A percentile compares a stretch with the other conserved stretches of the same genome.
Evolutionary conservation across 306 rosid species (phyloP).

Genomic region (Amphicarpaea edgeworthii): DNA sequence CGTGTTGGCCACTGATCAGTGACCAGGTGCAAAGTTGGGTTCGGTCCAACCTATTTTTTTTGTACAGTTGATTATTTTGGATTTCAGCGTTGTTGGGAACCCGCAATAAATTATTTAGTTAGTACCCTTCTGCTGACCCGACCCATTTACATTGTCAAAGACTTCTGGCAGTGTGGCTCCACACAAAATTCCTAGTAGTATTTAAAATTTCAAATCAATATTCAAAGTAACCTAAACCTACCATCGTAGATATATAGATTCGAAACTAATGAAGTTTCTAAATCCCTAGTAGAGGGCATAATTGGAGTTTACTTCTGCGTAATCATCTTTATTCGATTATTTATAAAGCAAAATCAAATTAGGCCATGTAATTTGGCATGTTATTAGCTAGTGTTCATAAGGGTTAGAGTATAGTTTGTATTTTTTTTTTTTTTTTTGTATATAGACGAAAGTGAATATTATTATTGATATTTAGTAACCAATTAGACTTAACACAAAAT

Average conservation of each 20-base stretch:
- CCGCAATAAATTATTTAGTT: not conserved
- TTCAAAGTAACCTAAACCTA: not conserved
- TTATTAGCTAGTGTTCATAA: not conserved
- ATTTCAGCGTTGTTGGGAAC: not conserved
- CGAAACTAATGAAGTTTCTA: not conserved
- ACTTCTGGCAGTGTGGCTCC: not conserved
- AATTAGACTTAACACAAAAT: not conserved
- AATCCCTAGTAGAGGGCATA: not conserved
- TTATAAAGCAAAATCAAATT: not conserved
- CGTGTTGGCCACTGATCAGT: conserved; percentile 32
- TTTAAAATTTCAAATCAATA: not conserved
- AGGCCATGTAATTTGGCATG: not conserved
- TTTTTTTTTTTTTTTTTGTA: not conserved
- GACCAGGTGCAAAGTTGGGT: conserved; percentile 35
- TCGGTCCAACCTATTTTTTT: conserved; percentile 43
- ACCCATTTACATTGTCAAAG: conserved; percentile 16
- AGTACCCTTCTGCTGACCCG: conserved; percentile 46
- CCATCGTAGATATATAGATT: not conserved
- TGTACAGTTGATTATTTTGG: not conserved
- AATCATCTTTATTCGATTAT: not conserved
- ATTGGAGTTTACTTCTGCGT: not conserved
- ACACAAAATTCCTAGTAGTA: not conserved
- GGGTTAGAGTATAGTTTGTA: not conserved
- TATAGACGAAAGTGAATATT: not conserved
- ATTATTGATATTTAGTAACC: not conserved